Evolutionary conservation across 495 filamentous ascomycete genomes (phyloP), one percentile per base, ranked within the genome.

Genomic region (Aspergillus mulundensis): DNA sequence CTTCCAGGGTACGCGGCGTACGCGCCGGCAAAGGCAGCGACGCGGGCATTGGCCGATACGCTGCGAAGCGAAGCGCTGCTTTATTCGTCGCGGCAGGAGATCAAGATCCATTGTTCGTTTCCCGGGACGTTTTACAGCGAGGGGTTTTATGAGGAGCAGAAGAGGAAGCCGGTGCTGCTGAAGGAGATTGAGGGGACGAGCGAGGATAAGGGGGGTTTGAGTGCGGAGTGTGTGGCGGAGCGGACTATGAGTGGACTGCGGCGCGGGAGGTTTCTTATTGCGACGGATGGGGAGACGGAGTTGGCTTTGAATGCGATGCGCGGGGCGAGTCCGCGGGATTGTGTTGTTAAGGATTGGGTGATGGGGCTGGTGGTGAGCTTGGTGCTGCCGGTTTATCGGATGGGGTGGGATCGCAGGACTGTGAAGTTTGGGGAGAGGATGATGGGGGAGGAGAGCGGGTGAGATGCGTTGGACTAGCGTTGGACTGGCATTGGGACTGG

Each of bases 1-100:
- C 41, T 75, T 18, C 72, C 72, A 20, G 73, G 73, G 1, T 77
- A 73, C 56, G 58, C 52, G 8, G 70, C 71, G 6, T 77, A 76
- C 57, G 67, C 66, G 11, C 66, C 71, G 5, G 60, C 62, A 0
- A 73, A 72, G 57, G 62, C 56, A 3, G 68, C 75, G 1, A 65
- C 66, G 8, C 68, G 73, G 34, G 69, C 65, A 1, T 48, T 77
- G 1, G 72, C 73, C 21, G 72, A 76, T 42, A 74, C 69, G 1
- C 65, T 76, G 2, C 67, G 72, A 1, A 54, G 64, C 46, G 72
- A 77, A 61, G 53, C 58, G 8, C 59, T 62, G 20, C 58, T 65
- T 7, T 71, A 75, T 61, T 23, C 42, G 7, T 34, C 53, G 10
- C 16, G 56, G 0, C 16, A 58, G 0, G 47, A 20, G 0, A 61